Evolutionary conservation across 139 green algal species (phyloP).

Genomic region (Coccomyxa sp.): DNA sequence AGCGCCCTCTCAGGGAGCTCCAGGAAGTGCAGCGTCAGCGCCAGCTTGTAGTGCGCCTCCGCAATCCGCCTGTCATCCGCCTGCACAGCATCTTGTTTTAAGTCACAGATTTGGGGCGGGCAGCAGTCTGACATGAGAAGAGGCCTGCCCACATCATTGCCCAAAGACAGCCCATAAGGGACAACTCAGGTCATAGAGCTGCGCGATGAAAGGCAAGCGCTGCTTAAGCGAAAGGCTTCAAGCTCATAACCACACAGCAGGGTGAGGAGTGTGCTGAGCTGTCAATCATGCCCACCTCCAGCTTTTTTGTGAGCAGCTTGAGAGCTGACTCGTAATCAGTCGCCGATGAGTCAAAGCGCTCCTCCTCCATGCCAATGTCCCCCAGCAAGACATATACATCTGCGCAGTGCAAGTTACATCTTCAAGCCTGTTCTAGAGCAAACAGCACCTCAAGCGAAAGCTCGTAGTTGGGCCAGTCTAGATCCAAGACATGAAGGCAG

Average conservation of each 20-base stretch:
- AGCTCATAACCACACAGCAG: background rate
- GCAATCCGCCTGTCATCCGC: conserved; percentile 33
- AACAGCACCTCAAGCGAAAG: background rate
- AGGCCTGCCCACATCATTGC: background rate
- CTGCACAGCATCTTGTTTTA: conserved; percentile 8
- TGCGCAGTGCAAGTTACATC: conserved; percentile 8
- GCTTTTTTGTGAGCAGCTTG: conserved; percentile 11
- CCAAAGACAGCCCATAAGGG: background rate
- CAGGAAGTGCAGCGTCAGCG: conserved; percentile 42
- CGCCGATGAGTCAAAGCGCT: conserved; percentile 39
- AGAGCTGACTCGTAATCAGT: conserved; percentile 25
- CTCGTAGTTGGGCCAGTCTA: background rate
- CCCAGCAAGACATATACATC: conserved; percentile 45
- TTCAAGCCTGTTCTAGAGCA: background rate
- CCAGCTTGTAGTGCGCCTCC: conserved; percentile 49
- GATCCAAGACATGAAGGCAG: background rate
- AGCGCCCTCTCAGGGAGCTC: conserved; percentile 28
- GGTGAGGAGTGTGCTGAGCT: background rate
- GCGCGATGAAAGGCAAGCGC: background rate
- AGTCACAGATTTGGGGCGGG: background rate
- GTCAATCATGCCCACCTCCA: background rate
- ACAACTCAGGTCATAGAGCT: background rate
- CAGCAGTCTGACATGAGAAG: background rate
- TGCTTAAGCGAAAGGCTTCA: background rate
- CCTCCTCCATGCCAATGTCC: conserved; percentile 44